phyloP scores from a whole-genome alignment of 805 yeast genomes.

The Kregervanrija fluxuum region DNA sequence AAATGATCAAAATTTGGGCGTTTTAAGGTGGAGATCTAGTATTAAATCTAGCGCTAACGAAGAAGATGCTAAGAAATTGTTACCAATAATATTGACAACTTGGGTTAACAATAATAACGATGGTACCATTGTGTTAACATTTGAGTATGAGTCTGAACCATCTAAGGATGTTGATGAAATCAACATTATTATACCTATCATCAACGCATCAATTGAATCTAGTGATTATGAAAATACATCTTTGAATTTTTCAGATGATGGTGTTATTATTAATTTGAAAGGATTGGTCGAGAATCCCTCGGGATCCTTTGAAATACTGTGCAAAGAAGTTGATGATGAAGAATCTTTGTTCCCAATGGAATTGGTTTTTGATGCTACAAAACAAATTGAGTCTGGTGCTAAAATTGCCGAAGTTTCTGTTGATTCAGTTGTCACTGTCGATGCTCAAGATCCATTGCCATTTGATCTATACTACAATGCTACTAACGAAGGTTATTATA shows the following conservation, averaged over 20 bases:
- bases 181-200: slow-evolving; percentile 56
- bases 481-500: slow-evolving; percentile 50
- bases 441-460: slow-evolving; percentile 43
- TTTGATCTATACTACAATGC: slow-evolving; percentile 58
- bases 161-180: slow-evolving; percentile 47
- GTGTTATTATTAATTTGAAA: slow-evolving; percentile 59
- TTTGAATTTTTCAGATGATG: slow-evolving; percentile 57
- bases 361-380: slow-evolving; percentile 47
- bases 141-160: slow-evolving; percentile 75
- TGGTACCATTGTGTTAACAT: slow-evolving; percentile 62
- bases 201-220: slow-evolving; percentile 44
- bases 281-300: slow-evolving; percentile 40
- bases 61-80: slow-evolving; percentile 42
- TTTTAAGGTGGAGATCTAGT: slow-evolving; percentile 83
- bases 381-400: slow-evolving; percentile 16
- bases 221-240: slow-evolving; percentile 50
- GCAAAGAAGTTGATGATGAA: slow-evolving; percentile 62
- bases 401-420: slow-evolving; percentile 58
- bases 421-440: slow-evolving; percentile 51
- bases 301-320: slow-evolving; percentile 75
- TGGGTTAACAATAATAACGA: slow-evolving; percentile 71
- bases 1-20: slow-evolving; percentile 85
- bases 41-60: slow-evolving; percentile 42
- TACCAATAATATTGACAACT: slow-evolving; percentile 71
- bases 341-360: slow-evolving; percentile 86